Percentiles rank a stretch among this genome's conserved stretches.
Conservation (phyloP, 164 flowering plant genomes). For the Magnolia officinalis region DNA sequence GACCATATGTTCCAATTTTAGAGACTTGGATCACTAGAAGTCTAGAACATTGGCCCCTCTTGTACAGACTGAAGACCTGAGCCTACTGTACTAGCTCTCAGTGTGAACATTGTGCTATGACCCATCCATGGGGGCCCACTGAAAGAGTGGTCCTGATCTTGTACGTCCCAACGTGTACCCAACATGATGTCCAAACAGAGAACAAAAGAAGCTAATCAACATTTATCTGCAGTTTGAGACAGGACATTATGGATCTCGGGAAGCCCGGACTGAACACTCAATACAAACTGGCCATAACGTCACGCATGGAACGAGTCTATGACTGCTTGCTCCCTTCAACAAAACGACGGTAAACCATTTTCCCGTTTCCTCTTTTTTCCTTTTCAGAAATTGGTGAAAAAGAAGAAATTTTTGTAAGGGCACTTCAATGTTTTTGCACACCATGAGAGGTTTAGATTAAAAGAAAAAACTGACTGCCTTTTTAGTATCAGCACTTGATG, state of each 20-base stretch:
- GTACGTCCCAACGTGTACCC: no score
- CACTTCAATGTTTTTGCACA: neutral
- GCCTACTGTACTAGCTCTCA: neutral
- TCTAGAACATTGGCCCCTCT: neutral
- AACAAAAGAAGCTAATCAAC: constrained; percentile 14
- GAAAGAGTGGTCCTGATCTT: neutral
- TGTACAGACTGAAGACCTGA: neutral
- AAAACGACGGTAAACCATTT: constrained; percentile 24
- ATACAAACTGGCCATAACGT: constrained; percentile 56
- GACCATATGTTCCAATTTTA: no score
- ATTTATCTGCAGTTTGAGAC: constrained; percentile 55
- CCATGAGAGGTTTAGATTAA: neutral
- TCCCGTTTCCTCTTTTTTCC: no score
- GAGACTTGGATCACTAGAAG: no score
- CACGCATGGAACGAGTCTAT: constrained; percentile 69
- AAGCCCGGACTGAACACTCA: constrained; percentile 59
- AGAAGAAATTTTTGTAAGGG: neutral
- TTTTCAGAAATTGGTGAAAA: no score
- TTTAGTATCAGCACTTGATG: neutral
- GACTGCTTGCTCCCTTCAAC: constrained; percentile 78
- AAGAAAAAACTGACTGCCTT: neutral
- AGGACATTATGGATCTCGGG: constrained; percentile 70
- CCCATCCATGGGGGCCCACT: neutral
- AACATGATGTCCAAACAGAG: no score
- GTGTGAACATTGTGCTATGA: neutral